Base-by-base conservation (phyloP, 176 grass and related monocot genomes). In the Carex pumila region DNA sequence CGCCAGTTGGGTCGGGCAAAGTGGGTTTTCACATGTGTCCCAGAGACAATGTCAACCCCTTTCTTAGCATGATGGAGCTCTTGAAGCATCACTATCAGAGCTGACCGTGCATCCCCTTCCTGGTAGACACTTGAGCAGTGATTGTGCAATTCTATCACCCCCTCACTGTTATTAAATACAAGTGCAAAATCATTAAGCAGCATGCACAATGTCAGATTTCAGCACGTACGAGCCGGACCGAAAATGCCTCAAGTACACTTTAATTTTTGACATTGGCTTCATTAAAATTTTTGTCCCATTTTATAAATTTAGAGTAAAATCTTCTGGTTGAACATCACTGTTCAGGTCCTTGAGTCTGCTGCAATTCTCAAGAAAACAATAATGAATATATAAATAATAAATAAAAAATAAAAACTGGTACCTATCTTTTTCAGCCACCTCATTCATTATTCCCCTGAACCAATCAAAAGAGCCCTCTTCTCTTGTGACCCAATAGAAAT, bases 401-500 rank as follows among this genome's bases (percentile, higher is more conserved):
- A 56, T 30, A 54, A 54, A 76, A 5, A 3, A 12, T 5, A 70
- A 76, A 81, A 82, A 30, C 7, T 53, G 21, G 1, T 83, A 83
- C 75, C 78, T 93, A 65, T 98, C 95, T 58, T 87, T 93, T 87
- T 98, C 95, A 21, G 95, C 88, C 59, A 98, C 95, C 76, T 98
- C 95, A 56, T 95, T 90, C 95, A 98, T 94, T 65, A 98, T 91
- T 43, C 95, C 95, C 60, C 91, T 83, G 85, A 98, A 98, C 95
- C 95, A 98, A 31, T 98, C 95, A 15, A 98, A 98, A 0, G 92
- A 95, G 17, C 93, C 95, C 85, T 98, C 89, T 62, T 98, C 95
- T 55, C 92, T 87, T 6, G 95, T 98, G 52, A 98, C 91, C 95
- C 95, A 98, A 74, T 98, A 98, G 85, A 93, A 98, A 84, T 98